phyloP scores from a whole-genome alignment of 305 asterid genomes.

The Solanum hybrid region DNA sequence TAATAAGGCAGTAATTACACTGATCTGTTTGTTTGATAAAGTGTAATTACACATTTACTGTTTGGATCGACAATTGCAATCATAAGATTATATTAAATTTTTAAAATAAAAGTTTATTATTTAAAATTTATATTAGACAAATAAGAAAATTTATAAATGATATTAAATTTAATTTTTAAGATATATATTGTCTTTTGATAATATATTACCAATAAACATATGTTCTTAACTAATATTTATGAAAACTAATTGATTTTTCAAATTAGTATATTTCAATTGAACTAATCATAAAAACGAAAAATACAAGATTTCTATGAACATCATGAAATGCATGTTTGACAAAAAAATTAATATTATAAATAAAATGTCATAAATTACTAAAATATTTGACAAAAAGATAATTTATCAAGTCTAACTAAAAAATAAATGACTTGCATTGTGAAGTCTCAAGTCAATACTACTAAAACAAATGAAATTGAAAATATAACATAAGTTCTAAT shows the following conservation, averaged over 20 bases:
- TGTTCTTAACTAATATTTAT: not conserved
- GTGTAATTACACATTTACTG: too few relatives aligned
- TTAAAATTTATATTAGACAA: not conserved
- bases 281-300: not conserved
- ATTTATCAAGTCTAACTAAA: not conserved
- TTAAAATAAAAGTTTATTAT: not conserved
- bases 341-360: too few relatives aligned
- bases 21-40: not conserved
- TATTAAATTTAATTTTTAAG: not conserved
- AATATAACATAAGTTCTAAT: not conserved
- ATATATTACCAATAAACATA: not conserved
- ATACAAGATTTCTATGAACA: not conserved
- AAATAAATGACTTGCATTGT: not conserved
- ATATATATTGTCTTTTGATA: not conserved
- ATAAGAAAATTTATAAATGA: not conserved
- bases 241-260: not conserved
- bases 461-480: not conserved
- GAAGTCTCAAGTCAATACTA: not conserved
- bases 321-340: not conserved
- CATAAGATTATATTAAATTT: too few relatives aligned
- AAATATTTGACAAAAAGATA: not conserved
- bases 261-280: not conserved
- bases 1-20: not conserved
- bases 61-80: not conserved
- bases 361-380: not conserved